Base-by-base conservation (phyloP, 305 asterid species). In the Solanum hybrid region DNA sequence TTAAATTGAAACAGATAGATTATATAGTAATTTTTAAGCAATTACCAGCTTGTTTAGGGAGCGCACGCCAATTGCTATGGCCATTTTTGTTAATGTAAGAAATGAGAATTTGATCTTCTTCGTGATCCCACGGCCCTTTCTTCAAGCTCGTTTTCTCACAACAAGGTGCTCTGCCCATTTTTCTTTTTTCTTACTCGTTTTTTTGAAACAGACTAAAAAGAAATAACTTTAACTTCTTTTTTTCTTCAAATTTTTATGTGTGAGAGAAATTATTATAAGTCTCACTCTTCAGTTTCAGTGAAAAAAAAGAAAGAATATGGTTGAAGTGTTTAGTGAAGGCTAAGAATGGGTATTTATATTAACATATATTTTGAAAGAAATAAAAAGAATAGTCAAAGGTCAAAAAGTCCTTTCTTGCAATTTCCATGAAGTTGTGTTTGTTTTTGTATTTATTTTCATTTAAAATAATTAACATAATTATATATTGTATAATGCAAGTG, bases 101-200 rank as follows among this genome's bases (percentile, higher is more conserved):
- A 86, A 95, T 87, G 89, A 97, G 80, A 92, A 94, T 90, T 88
- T 94, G 94, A 27, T 97, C 99, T 93, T 97, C 99, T 45, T 97
- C 97, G 15, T 94, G 94, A 90, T 94, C 92, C 99, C 98, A 97
- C 0, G 99, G 95, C 78, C 99, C 98, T 93, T 91, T 96, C 93
- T 95, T 97, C 86, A 95, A 91, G 32, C 97, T 98, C 94, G 90
- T 93, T 89, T 96, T 97, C 73, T 97, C 98, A 92, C 99, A 96
- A 91, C 97, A 95, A 10, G 98, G 99, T 88, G 96, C 95, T 91
- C 98, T 95, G 88, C 88, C 98, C 99, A 97, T 96, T 91, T 78
- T 24, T 24, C 14, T 85, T 10, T 71, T 34, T 73, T 4, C 7
- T 8, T 6, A 9, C 8, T 56, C 1, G 6, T 17, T 32, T 4